Base-by-base conservation (phyloP, 176 grass and related monocot species). In the Rhynchospora tenuis region DNA sequence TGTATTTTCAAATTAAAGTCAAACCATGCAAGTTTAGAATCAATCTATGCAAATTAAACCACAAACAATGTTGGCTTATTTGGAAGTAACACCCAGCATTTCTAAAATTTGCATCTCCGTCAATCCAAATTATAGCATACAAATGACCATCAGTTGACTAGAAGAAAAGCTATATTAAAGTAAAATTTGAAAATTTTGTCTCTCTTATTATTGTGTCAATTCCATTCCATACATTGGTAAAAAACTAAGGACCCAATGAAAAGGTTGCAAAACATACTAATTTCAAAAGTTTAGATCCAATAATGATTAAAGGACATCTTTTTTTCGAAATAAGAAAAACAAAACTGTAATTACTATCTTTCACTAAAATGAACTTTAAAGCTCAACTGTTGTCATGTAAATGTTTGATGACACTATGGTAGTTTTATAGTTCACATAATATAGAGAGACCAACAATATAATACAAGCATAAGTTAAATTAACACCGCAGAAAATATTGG, bases 1-100 rank as follows among this genome's bases (percentile, higher is more conserved):
- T 99, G 84, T 42, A 68, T 89, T 76, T 81, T 79, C 67, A 87
- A 82, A 28, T 3, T 7, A 50, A 22, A 77, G 59, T 33, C 27
- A 14, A 45, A 80, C 79, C 42, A 85, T 47, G 33, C 81, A 31
- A 70, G 16, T 15, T 64, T 71, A 66, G 68, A 82, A 52, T 26
- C 4, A 52, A 52, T 55, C 15, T 73, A 58, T 86, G n/a, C 8
- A 81, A 26, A 68, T 45, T 64, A 64, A 17, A 81, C 5, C 1
- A 3, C 29, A 81, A 44, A 42, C 0, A 81, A 62, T 86, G 60
- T 66, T 66, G 15, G 59, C n/a, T 8, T 38, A 60, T 78, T 55
- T 78, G 64, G 55, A 22, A 29, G 50, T 76, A 73, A 33, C 43
- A 77, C 17, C 2, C 59, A 33, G 62, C n/a, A 84, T 23, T 2